These are phyloP conservation scores for Leccinum boreale DNA, from an alignment of 768 basidiomycete species.

Conservation along the genomic window DNA sequence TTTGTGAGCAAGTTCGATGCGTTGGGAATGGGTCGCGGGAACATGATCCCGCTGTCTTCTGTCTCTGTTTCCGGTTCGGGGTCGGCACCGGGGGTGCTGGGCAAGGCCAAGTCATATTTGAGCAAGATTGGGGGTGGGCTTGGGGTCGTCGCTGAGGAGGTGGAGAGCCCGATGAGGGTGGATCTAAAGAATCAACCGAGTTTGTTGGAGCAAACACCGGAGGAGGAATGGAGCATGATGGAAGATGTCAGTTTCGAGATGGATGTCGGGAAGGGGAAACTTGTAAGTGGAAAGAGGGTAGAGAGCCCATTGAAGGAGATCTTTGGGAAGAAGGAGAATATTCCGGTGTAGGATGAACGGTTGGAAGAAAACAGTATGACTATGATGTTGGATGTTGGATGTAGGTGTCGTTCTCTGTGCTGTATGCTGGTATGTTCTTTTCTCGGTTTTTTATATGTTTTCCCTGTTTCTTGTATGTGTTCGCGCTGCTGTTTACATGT, in stretches of 20 bases:
- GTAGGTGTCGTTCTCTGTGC: constrained; percentile 3
- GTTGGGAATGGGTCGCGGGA: constrained; percentile 48
- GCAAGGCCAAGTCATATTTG: constrained; percentile 51
- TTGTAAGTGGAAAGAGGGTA: constrained; percentile 28
- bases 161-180: constrained; percentile 52
- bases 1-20: constrained; percentile 85
- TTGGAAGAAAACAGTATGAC: not conserved
- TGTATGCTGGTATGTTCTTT: constrained; percentile 9
- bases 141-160: constrained; percentile 30
- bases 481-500: not conserved
- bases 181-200: constrained; percentile 45
- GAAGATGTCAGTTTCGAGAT: constrained; percentile 55
- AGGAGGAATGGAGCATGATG: constrained; percentile 47
- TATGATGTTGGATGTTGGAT: not conserved
- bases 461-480: not conserved
- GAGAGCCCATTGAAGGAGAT: constrained; percentile 30
- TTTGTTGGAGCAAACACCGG: constrained; percentile 58
- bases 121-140: constrained; percentile 27
- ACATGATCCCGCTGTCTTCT: constrained; percentile 31
- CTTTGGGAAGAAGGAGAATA: constrained; percentile 29
- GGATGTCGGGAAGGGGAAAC: constrained; percentile 26
- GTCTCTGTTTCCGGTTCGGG: constrained; percentile 1
- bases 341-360: constrained; percentile 12
- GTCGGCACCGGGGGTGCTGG: constrained; percentile 18
- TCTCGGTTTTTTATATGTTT: not conserved